Evolutionary conservation across 108 stramenopile genomes (phyloP).

Genomic region (Licmophora abbreviata): DNA sequence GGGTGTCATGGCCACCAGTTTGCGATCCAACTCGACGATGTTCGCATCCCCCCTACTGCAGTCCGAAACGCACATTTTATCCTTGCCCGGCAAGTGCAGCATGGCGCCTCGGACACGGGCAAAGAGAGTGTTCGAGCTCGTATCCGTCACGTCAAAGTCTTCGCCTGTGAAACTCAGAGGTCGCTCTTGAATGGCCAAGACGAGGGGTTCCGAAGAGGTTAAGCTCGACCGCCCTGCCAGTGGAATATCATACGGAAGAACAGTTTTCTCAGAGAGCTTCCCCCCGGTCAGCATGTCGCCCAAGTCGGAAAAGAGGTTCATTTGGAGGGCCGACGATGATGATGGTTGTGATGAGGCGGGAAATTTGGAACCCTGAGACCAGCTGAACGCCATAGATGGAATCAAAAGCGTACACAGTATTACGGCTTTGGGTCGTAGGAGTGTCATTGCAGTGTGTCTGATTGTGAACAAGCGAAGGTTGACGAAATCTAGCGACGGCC

Average conservation of each 20-base stretch:
- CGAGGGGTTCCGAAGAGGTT: constrained; percentile 3
- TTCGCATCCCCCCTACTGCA: constrained; percentile 19
- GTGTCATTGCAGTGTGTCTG: too few relatives aligned
- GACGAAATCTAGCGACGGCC: too few relatives aligned
- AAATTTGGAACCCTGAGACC: too few relatives aligned
- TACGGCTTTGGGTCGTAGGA: too few relatives aligned
- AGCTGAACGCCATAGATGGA: too few relatives aligned
- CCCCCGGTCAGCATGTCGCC: constrained; percentile 42
- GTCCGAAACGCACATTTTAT: constrained; percentile 42
- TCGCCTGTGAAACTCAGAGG: constrained; percentile 59
- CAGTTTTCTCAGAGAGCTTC: constrained; percentile 28
- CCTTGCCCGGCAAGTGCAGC: constrained; percentile 71
- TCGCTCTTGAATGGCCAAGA: constrained; percentile 40
- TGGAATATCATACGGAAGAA: constrained; percentile 39
- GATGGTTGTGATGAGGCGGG: too few relatives aligned
- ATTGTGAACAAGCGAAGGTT: too few relatives aligned
- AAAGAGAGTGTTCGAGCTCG: constrained; percentile 19
- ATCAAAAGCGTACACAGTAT: too few relatives aligned
- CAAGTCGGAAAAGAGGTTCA: constrained; percentile 24
- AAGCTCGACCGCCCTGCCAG: constrained; percentile 21
- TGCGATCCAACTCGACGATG: constrained; percentile 46
- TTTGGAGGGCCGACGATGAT: neutral
- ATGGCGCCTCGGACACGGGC: constrained; percentile 60
- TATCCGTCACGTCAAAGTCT: constrained; percentile 63
- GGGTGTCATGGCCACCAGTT: constrained; percentile 46